These are phyloP conservation scores for Candida freyschussii DNA, from an alignment of 1,139 yeast genomes.

Conservation along the genomic window DNA sequence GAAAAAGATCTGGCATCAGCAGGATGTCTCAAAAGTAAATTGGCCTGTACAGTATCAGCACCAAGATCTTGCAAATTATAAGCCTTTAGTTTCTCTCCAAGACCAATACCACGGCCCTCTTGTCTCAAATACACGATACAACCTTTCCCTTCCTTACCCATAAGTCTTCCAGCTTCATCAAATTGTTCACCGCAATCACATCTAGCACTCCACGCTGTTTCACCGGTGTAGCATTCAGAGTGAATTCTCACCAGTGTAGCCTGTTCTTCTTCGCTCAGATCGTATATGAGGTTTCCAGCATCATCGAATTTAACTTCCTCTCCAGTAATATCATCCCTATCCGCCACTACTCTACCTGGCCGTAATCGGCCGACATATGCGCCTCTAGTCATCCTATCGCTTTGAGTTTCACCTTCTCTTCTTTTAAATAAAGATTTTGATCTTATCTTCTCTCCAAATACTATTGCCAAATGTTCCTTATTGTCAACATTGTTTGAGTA, in stretches of 20 bases:
- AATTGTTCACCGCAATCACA: constrained; percentile 99
- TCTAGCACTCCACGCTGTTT: constrained; percentile 97
- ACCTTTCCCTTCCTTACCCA: constrained; percentile 85
- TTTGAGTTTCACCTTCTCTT: constrained; percentile 73
- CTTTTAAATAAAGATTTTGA: constrained; percentile 64
- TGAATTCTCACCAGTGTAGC: constrained; percentile 75
- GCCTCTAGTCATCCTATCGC: constrained; percentile 94
- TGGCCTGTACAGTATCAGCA: constrained; percentile 97
- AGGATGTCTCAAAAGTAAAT: constrained; percentile 86
- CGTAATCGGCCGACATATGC: constrained; percentile 86
- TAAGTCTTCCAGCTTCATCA: constrained; percentile 92
- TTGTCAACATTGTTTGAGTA: constrained; percentile 81
- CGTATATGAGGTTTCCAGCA: constrained; percentile 46
- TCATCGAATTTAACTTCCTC: constrained; percentile 43
- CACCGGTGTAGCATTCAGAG: constrained; percentile 98
- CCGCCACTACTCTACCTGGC: constrained; percentile 78
- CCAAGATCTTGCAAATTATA: constrained; percentile 96
- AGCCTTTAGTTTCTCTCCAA: constrained; percentile 95
- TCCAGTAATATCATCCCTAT: constrained; percentile 45
- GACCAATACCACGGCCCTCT: constrained; percentile 97
- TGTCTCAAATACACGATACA: constrained; percentile 94
- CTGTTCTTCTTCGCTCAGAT: constrained; percentile 34
- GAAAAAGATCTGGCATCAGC: constrained; percentile 94
- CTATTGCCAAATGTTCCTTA: constrained; percentile 96
- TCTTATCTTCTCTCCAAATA: constrained; percentile 87